These are phyloP conservation scores for Sarcomyxa edulis DNA, from an alignment of 768 basidiomycete genomes.

Conservation along the genomic window DNA sequence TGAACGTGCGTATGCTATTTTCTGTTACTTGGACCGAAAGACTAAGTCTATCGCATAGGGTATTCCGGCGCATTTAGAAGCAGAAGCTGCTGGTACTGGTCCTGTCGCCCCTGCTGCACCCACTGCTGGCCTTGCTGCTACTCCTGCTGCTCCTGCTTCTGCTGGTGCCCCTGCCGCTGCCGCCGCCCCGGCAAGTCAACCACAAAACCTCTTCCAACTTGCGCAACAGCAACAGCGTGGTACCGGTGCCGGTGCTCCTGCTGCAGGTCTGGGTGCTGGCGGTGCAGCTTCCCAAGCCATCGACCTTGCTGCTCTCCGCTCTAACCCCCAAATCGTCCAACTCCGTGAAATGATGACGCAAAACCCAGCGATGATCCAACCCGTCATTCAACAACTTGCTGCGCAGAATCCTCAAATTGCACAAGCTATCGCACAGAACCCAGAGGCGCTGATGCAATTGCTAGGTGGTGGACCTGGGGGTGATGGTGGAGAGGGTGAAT, in stretches of 20 bases:
- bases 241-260: slow-evolving; percentile 24
- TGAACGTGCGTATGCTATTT: slow-evolving; percentile 57
- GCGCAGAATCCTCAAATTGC: slow-evolving; percentile 71
- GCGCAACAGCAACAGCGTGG: slow-evolving; percentile 65
- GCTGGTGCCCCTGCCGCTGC: slow-evolving; percentile 31
- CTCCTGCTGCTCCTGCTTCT: slow-evolving; percentile 30
- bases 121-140: slow-evolving; percentile 26
- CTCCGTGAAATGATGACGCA: slow-evolving; percentile 66
- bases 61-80: slow-evolving; percentile 67
- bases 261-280: slow-evolving; percentile 21
- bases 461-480: slow-evolving; percentile 44
- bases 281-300: slow-evolving; percentile 23
- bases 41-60: slow-evolving; percentile 43
- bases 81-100: slow-evolving; percentile 37
- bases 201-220: slow-evolving; percentile 35
- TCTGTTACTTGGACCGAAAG: slow-evolving; percentile 5
- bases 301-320: slow-evolving; percentile 49
- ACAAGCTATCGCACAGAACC: slow-evolving; percentile 63
- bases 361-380: slow-evolving; percentile 77
- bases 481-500: slow-evolving; percentile 34
- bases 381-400: slow-evolving; percentile 79
- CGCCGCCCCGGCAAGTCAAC: slow-evolving; percentile 24
- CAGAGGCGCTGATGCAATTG: slow-evolving; percentile 59
- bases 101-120: slow-evolving; percentile 22
- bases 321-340: slow-evolving; percentile 63